Evolutionary conservation across 1,284 basidiomycete genomes (phyloP).

Genomic region (Ceratobasidium sp.): DNA sequence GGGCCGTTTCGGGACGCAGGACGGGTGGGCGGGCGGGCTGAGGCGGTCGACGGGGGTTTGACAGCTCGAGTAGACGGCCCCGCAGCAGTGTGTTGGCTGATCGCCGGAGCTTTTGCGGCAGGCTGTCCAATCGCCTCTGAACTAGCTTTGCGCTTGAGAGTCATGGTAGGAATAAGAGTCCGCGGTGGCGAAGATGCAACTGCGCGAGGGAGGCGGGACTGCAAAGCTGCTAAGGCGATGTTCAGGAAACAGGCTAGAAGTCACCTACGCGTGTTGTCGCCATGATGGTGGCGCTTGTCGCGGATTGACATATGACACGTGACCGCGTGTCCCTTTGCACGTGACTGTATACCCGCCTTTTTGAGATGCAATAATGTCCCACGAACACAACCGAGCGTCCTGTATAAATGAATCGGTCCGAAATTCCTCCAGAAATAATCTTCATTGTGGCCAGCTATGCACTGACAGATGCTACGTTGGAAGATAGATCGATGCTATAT

Average conservation of each 20-base stretch:
- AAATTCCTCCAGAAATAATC: conserved; percentile 21
- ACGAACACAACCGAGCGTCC: background rate
- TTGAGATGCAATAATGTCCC: background rate
- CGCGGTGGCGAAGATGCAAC: conserved; percentile 20
- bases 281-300: conserved; percentile 16
- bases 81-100: conserved; percentile 3
- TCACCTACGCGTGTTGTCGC: conserved; percentile 20
- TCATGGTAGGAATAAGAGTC: conserved; percentile 1
- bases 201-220: conserved; percentile 38
- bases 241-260: background rate
- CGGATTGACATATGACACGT: conserved; percentile 10
- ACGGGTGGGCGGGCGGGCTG: conserved; percentile 20
- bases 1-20: conserved; percentile 23
- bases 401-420: background rate
- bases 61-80: conserved; percentile 21
- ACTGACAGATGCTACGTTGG: background rate
- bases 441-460: conserved; percentile 3
- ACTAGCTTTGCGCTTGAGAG: conserved; percentile 40
- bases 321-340: background rate
- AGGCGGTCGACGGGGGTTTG: conserved; percentile 15
- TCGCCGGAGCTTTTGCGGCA: conserved; percentile 29
- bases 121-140: conserved; percentile 18
- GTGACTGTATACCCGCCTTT: background rate
- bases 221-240: background rate
- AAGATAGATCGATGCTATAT: background rate